A percentile compares a stretch with the other conserved stretches of the same genome.
Evolutionary conservation across 192 early-diverging fungal species (phyloP).

Genomic region (Chytriomyces hyalinus): DNA sequence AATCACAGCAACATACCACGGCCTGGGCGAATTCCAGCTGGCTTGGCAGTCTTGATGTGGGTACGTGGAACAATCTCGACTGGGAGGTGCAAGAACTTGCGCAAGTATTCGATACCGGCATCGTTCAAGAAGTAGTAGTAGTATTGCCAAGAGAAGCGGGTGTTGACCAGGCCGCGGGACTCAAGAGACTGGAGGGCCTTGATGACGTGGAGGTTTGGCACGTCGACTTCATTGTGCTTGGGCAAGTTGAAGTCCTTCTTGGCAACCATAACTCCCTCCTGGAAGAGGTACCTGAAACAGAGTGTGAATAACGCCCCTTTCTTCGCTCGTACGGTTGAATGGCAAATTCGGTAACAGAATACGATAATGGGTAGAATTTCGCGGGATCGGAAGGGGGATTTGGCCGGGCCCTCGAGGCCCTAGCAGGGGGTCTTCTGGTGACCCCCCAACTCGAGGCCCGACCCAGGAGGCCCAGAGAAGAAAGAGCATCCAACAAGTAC

Average conservation of each 20-base stretch:
- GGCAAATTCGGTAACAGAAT: neutral
- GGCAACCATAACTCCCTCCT: conserved; percentile 97
- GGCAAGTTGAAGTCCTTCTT: conserved; percentile 98
- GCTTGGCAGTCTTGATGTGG: conserved; percentile 92
- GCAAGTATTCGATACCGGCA: conserved; percentile 96
- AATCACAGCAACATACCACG: conserved; percentile 61
- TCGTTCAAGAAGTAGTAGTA: conserved; percentile 99
- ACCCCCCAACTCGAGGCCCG: conserved; percentile 37
- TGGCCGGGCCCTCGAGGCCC: conserved; percentile 15
- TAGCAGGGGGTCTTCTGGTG: conserved; percentile 5
- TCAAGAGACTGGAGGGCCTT: conserved; percentile 97
- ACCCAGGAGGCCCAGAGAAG: conserved; percentile 9
- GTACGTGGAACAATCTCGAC: conserved; percentile 96
- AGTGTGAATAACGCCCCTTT: neutral
- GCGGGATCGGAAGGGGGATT: neutral
- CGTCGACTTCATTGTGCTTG: conserved; percentile 95
- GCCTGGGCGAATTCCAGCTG: conserved; percentile 71
- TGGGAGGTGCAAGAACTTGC: conserved; percentile 96
- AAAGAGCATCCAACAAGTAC: conserved; percentile 20
- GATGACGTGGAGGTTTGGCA: conserved; percentile 98
- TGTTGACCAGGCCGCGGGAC: conserved; percentile 92
- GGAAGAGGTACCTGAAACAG: conserved; percentile 43
- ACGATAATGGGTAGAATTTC: neutral
- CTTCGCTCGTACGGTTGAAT: neutral
- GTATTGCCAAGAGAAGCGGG: conserved; percentile 99